A percentile compares a stretch with the other conserved stretches of the same genome.
Conservation (phyloP, 2,329 filamentous ascomycete genomes). For the Penicillium frequentans region DNA sequence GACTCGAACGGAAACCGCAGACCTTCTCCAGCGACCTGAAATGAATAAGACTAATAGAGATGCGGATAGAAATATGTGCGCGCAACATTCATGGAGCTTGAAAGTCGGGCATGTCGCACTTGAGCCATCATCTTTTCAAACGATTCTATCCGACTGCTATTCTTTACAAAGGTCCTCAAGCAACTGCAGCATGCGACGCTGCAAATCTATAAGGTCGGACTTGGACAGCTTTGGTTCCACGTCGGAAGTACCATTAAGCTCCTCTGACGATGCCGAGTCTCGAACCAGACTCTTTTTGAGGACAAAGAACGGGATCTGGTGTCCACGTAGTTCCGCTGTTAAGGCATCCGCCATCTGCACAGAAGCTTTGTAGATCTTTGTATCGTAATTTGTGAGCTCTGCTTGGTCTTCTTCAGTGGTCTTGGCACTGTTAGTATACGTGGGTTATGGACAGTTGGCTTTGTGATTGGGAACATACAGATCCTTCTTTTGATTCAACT, state of each 20-base stretch:
- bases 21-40: no score
- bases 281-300: constrained; percentile 47
- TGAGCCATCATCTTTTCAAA: background rate
- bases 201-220: constrained; percentile 45
- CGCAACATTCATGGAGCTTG: no score
- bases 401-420: constrained; percentile 50
- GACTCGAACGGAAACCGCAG: no score
- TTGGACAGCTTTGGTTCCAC: constrained; percentile 33
- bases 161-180: constrained; percentile 53
- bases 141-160: background rate
- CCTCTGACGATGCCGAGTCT: constrained; percentile 7
- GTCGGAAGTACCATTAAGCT: background rate
- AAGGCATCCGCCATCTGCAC: constrained; percentile 61
- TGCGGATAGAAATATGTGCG: no score
- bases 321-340: constrained; percentile 53
- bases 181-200: constrained; percentile 50
- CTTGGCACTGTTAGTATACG: constrained; percentile 21
- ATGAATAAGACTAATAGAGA: no score
- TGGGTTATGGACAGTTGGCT: background rate
- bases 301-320: constrained; percentile 64
- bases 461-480: constrained; percentile 24
- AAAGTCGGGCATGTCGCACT: no score
- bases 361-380: constrained; percentile 62
- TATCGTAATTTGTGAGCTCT: constrained; percentile 60
- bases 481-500: constrained; percentile 31